A percentile compares a stretch with the other conserved stretches of the same genome.
Conservation (phyloP, 108 stramenopile genomes). For the Craspedostauros australis region DNA sequence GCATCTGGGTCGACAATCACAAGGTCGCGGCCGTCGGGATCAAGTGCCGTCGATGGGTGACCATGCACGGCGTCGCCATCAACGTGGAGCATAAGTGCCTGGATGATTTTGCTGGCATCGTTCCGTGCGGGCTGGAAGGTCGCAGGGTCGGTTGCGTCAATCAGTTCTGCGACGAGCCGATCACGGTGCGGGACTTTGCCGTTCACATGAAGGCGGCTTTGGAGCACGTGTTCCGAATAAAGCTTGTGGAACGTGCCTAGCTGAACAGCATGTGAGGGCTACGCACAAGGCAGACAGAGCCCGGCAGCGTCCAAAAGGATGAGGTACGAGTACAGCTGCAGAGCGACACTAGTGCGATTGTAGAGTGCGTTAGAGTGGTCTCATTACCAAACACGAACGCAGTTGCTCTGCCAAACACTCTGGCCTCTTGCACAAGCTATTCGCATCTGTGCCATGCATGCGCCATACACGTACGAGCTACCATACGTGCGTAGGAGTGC, state of each 20-base stretch:
- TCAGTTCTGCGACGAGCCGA: conserved; percentile 33
- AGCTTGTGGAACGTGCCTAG: neutral
- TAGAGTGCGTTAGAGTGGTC: too few relatives aligned
- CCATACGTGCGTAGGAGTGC: too few relatives aligned
- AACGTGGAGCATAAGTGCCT: conserved; percentile 73
- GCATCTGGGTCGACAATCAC: conserved; percentile 85
- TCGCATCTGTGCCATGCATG: too few relatives aligned
- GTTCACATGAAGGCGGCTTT: conserved; percentile 44
- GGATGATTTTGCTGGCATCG: conserved; percentile 66
- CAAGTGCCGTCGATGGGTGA: conserved; percentile 89
- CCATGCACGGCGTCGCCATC: conserved; percentile 95
- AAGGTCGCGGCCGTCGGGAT: conserved; percentile 94
- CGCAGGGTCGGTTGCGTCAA: conserved; percentile 72
- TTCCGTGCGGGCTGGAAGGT: conserved; percentile 79
- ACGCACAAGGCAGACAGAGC: too few relatives aligned
- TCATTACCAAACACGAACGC: too few relatives aligned
- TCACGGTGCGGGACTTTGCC: conserved; percentile 54
- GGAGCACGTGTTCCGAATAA: conserved; percentile 42
- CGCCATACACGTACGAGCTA: too few relatives aligned
- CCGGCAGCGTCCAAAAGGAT: too few relatives aligned
- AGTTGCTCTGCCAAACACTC: too few relatives aligned
- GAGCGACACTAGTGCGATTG: too few relatives aligned
- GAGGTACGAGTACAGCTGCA: too few relatives aligned
- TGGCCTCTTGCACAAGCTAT: too few relatives aligned
- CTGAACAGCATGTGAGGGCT: too few relatives aligned